Conservation (phyloP, 345 rosid species). For the Dovyalis caffra region DNA sequence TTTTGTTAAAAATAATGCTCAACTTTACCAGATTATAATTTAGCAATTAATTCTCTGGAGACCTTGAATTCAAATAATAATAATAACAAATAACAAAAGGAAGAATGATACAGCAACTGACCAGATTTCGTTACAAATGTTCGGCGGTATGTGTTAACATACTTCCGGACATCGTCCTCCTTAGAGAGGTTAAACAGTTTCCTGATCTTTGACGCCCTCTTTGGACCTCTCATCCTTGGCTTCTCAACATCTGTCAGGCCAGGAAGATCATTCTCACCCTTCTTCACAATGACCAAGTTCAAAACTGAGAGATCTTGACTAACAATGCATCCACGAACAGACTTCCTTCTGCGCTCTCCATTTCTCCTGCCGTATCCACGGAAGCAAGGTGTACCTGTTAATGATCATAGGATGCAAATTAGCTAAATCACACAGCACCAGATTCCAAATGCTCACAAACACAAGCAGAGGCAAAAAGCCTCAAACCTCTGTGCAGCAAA, state of each 20-base stretch:
- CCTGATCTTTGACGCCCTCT: slow-evolving; percentile 79
- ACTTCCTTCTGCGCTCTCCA: slow-evolving; percentile 83
- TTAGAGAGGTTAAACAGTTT: slow-evolving; percentile 69
- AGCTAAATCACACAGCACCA: background rate
- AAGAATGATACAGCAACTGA: slow-evolving; percentile 6
- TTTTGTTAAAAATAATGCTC: background rate
- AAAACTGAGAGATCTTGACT: slow-evolving; percentile 78
- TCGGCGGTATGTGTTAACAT: slow-evolving; percentile 81
- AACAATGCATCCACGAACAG: slow-evolving; percentile 90
- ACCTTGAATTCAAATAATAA: background rate
- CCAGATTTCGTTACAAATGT: slow-evolving; percentile 76
- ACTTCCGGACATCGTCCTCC: slow-evolving; percentile 79
- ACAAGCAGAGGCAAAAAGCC: background rate
- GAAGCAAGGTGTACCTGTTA: slow-evolving; percentile 74
- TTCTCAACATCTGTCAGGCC: slow-evolving; percentile 71
- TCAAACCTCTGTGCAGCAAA: slow-evolving; percentile 67
- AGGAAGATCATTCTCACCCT: slow-evolving; percentile 78
- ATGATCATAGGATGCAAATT: background rate
- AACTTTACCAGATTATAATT: background rate
- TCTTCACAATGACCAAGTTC: slow-evolving; percentile 77
- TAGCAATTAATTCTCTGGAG: background rate
- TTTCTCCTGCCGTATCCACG: slow-evolving; percentile 74
- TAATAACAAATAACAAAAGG: background rate
- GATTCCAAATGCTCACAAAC: background rate
- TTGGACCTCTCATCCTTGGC: slow-evolving; percentile 88